phyloP scores from a whole-genome alignment of 2,329 filamentous ascomycete species.

The Aspergillus phoenicis region DNA sequence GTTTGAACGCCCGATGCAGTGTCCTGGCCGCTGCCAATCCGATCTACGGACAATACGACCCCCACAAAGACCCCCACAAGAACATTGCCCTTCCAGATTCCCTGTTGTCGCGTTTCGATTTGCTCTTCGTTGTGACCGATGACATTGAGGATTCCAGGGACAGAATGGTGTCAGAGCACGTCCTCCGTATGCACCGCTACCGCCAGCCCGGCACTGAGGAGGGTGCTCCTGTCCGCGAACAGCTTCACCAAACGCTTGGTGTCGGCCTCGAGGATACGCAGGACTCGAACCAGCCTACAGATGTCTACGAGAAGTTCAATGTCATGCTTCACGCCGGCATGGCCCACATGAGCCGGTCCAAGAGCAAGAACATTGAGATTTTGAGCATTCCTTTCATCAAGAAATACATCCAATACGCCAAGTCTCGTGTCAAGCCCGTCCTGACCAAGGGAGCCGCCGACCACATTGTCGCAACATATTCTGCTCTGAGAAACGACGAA shows the following conservation, averaged over 20 bases:
- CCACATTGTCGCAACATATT: conserved; percentile 88
- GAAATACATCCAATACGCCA: conserved; percentile 99
- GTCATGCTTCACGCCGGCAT: conserved; percentile 94
- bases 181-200: conserved; percentile 95
- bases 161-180: conserved; percentile 90
- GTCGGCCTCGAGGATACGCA: conserved; percentile 81
- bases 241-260: conserved; percentile 77
- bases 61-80: conserved; percentile 97
- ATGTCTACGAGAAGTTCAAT: conserved; percentile 96
- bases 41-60: conserved; percentile 97
- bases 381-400: conserved; percentile 98
- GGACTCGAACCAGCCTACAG: conserved; percentile 71
- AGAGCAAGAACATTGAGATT: conserved; percentile 78
- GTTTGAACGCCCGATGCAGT: conserved; percentile 92
- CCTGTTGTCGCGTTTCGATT: conserved; percentile 94
- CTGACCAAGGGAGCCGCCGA: conserved; percentile 90
- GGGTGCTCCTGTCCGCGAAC: conserved; percentile 89
- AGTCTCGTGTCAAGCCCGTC: conserved; percentile 84
- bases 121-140: conserved; percentile 95
- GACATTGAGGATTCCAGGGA: conserved; percentile 95
- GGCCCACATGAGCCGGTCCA: conserved; percentile 72
- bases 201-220: conserved; percentile 91
- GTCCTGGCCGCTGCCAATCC: conserved; percentile 96
- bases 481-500: conserved; percentile 91
- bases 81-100: conserved; percentile 98